Percentiles rank a stretch among this genome's conserved stretches.
Evolutionary conservation across 768 basidiomycete genomes (phyloP).

Genomic region (Leucocoprinus birnbaumii): DNA sequence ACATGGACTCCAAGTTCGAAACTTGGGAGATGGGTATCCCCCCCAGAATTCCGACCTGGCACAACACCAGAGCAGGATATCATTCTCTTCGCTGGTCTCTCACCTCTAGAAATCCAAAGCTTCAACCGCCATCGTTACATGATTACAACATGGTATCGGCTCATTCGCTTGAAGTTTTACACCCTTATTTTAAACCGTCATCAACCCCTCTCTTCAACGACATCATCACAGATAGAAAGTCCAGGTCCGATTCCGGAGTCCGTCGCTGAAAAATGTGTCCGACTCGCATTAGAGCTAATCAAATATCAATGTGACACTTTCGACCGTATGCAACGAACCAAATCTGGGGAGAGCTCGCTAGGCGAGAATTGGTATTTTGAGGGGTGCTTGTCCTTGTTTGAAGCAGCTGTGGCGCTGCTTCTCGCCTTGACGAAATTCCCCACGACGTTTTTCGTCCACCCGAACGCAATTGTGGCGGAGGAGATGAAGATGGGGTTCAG

Average conservation of each 20-base stretch:
- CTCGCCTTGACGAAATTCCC: slow-evolving; percentile 37
- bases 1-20: slow-evolving; percentile 39
- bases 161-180: slow-evolving; percentile 42
- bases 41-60: slow-evolving; percentile 30
- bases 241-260: slow-evolving; percentile 24
- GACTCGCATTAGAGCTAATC: slow-evolving; percentile 39
- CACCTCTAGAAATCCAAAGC: slow-evolving; percentile 25
- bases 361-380: slow-evolving; percentile 34
- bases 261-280: slow-evolving; percentile 34
- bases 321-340: slow-evolving; percentile 17
- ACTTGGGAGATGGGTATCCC: slow-evolving; percentile 40
- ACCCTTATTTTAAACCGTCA: slow-evolving; percentile 36
- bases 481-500: background rate
- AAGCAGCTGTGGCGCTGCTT: slow-evolving; percentile 43
- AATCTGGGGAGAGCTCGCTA: slow-evolving; percentile 1
- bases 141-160: slow-evolving; percentile 45
- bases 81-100: slow-evolving; percentile 22
- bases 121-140: slow-evolving; percentile 40
- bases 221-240: slow-evolving; percentile 14
- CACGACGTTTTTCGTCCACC: background rate
- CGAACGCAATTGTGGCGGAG: background rate
- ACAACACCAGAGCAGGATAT: slow-evolving; percentile 24
- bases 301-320: slow-evolving; percentile 39
- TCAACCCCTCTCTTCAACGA: slow-evolving; percentile 4
- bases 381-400: slow-evolving; percentile 43